Percentiles rank a stretch among this genome's conserved stretches.
These are phyloP conservation scores for Arabis alpina DNA, from an alignment of 345 rosid genomes.

Conservation along the genomic window DNA sequence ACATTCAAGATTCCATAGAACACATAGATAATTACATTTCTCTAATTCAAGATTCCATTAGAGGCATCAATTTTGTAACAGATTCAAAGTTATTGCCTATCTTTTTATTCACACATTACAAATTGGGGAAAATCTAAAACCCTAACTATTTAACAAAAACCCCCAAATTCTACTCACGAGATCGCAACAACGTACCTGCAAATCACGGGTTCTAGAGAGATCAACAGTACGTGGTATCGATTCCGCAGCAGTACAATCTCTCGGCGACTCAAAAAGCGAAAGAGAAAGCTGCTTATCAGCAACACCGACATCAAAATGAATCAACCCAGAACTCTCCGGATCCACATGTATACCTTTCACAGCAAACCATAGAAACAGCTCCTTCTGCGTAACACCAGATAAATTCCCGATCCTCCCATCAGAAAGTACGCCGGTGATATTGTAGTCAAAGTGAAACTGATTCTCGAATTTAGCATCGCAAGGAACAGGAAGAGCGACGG, in stretches of 20 bases:
- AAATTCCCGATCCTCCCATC: conserved; percentile 67
- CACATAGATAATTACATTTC: too few relatives aligned
- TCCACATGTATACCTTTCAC: conserved; percentile 79
- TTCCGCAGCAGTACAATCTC: conserved; percentile 66
- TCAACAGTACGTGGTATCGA: conserved; percentile 20
- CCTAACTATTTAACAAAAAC: conserved; percentile 15
- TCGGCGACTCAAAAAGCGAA: conserved; percentile 79
- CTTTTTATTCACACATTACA: background rate
- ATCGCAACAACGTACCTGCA: conserved; percentile 21
- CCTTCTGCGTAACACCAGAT: conserved; percentile 79
- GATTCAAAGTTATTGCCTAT: background rate
- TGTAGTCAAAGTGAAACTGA: conserved; percentile 78
- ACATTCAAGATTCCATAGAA: background rate
- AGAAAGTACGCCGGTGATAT: conserved; percentile 64
- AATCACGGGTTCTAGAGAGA: conserved; percentile 7
- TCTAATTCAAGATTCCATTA: too few relatives aligned
- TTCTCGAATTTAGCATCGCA: conserved; percentile 84
- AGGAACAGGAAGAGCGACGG: conserved; percentile 59
- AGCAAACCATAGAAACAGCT: conserved; percentile 82
- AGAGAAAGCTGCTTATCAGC: conserved; percentile 80
- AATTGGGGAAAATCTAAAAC: conserved; percentile 12
- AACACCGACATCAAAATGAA: conserved; percentile 83
- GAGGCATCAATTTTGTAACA: background rate
- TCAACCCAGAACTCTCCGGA: conserved; percentile 71
- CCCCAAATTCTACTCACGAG: background rate